phyloP scores from a whole-genome alignment of 495 filamentous ascomycete genomes.

The Xylaria longipes region DNA sequence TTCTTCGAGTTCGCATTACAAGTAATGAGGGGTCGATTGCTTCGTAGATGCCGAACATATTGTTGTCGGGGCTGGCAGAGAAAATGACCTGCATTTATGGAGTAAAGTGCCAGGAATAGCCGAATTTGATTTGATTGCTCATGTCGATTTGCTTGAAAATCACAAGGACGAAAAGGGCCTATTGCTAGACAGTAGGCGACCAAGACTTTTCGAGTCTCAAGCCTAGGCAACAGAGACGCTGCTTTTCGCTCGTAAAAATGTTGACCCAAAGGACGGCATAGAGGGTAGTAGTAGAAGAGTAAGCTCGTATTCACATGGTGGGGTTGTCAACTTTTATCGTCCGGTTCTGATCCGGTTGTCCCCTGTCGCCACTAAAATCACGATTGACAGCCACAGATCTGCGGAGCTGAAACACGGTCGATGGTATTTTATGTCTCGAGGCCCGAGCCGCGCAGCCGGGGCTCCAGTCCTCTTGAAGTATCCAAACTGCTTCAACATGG shows the following conservation, averaged over 20 bases:
- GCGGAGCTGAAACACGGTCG: conserved; percentile 19
- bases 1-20: background rate
- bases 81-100: background rate
- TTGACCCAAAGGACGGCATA: background rate
- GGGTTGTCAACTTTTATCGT: conserved; percentile 4
- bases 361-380: conserved; percentile 19
- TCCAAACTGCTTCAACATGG: conserved; percentile 16
- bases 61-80: background rate
- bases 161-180: background rate
- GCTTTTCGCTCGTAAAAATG: background rate
- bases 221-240: background rate
- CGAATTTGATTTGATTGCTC: background rate
- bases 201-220: background rate
- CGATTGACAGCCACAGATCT: conserved; percentile 5
- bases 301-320: conserved; percentile 11
- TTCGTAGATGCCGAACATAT: background rate
- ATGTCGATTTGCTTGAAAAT: background rate
- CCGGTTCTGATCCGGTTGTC: background rate
- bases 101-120: background rate
- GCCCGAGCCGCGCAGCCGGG: conserved; percentile 7
- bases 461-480: background rate
- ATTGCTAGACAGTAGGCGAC: background rate
- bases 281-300: background rate
- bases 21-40: background rate
- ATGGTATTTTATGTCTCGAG: conserved; percentile 15